Evolutionary conservation across 257 asterid species (phyloP).

Genomic region (Perilla frutescens): DNA sequence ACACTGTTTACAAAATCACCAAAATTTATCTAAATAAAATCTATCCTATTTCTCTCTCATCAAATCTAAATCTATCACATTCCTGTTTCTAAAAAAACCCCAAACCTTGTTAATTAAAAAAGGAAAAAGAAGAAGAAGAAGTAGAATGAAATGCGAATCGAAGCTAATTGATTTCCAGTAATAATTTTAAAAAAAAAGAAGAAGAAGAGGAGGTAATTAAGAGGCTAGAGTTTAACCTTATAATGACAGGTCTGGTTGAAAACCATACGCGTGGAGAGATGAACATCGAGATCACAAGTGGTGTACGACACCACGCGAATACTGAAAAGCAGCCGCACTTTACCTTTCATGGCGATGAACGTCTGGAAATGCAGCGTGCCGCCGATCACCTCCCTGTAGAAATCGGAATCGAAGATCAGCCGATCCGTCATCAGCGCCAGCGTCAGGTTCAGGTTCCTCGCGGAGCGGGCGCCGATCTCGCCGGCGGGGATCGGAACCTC

Average conservation of each 20-base stretch:
- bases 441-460: conserved; percentile 50
- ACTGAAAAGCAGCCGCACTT: conserved; percentile 49
- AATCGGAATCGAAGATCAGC: conserved; percentile 44
- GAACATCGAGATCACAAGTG: conserved; percentile 58
- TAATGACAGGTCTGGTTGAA: conserved; percentile 60
- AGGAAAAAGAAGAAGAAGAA: too few relatives aligned
- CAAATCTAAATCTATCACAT: too few relatives aligned
- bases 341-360: conserved; percentile 52
- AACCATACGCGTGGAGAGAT: conserved; percentile 36
- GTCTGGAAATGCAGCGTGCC: conserved; percentile 52
- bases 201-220: too few relatives aligned
- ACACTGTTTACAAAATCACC: too few relatives aligned
- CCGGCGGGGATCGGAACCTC: conserved; percentile 68
- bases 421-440: conserved; percentile 74
- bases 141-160: too few relatives aligned
- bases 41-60: too few relatives aligned
- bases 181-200: too few relatives aligned
- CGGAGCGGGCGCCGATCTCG: conserved; percentile 48
- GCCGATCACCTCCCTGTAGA: conserved; percentile 48
- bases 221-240: conserved; percentile 49
- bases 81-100: too few relatives aligned
- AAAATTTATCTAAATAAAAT: too few relatives aligned
- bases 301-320: conserved; percentile 53
- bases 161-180: too few relatives aligned
- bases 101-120: too few relatives aligned